A percentile compares a stretch with the other conserved stretches of the same genome.
Evolutionary conservation across 352 stramenopile genomes (phyloP).

Genomic region (Thalassiosira sp.): DNA sequence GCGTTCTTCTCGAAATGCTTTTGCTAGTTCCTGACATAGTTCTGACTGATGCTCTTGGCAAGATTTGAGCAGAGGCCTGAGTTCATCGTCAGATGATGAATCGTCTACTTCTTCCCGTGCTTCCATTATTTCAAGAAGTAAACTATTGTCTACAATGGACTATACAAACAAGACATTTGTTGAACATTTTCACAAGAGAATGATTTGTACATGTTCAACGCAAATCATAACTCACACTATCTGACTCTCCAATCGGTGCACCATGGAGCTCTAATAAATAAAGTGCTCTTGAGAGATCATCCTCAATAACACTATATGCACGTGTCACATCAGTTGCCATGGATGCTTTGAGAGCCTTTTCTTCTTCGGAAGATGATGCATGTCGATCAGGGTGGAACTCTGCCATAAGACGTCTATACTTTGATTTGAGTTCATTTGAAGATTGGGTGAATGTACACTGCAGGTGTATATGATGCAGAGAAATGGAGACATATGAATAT

Average conservation of each 20-base stretch:
- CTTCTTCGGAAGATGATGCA: slow-evolving; percentile 14
- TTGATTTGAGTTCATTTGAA: slow-evolving; percentile 45
- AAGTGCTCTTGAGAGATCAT: slow-evolving; percentile 52
- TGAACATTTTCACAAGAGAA: too few species aligned
- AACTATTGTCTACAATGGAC: slow-evolving; percentile 28
- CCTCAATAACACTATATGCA: slow-evolving; percentile 57
- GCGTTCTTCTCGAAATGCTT: slow-evolving; percentile 35
- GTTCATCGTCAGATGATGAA: slow-evolving; percentile 29
- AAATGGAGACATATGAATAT: neutral
- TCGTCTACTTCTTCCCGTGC: slow-evolving; percentile 55
- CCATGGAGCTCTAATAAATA: slow-evolving; percentile 69
- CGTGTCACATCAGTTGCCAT: slow-evolving; percentile 57
- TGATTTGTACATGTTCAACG: too few species aligned
- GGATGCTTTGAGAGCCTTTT: slow-evolving; percentile 6
- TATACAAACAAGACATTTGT: slow-evolving; percentile 53
- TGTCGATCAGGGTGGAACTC: slow-evolving; percentile 66
- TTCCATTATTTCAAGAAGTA: slow-evolving; percentile 68
- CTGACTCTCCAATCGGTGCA: slow-evolving; percentile 34
- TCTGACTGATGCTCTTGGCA: slow-evolving; percentile 26
- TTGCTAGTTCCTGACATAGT: slow-evolving; percentile 21
- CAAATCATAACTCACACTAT: slow-evolving; percentile 20
- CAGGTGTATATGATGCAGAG: neutral
- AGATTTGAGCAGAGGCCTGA: slow-evolving; percentile 28
- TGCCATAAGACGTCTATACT: slow-evolving; percentile 66
- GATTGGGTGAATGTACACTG: slow-evolving; percentile 40